Evolutionary conservation across 164 flowering plant genomes (phyloP), one percentile per base, ranked within the genome.

Genomic region (Nymphaea colorata): DNA sequence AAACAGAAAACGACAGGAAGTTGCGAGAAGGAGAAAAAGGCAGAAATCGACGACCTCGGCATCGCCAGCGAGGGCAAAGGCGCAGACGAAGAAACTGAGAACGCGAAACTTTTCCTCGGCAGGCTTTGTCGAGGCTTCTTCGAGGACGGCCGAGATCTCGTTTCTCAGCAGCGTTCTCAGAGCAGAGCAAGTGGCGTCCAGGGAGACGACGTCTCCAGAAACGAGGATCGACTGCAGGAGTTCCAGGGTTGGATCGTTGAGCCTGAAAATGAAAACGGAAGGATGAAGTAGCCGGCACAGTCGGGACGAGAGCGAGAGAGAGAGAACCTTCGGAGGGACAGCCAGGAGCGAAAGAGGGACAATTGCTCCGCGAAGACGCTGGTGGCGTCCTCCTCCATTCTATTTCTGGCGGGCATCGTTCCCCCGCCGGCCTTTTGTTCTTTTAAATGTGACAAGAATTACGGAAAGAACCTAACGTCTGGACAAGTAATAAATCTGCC

Each of bases 11-110:
- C 11, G 53, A 5, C 7, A 45, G 53, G 11, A 5, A 45, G 2
- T 10, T 5, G 7, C 53, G 11, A 10, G 53, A 65, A 42, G 12
- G 10, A 15, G 3, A 16, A 43, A 42, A 65, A 6, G 5, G 16
- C 16, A 4, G 25, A 44, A 65, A 6, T 16, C 17, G 25, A 61
- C 6, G 14, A 61, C 98, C 93, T 93, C 85, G 4, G 79, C 76
- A 69, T 94, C 97, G 43, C 84, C 89, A 0, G 79, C 73, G 16
- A 91, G 80, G 66, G 92, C 91, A 62, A 90, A 91, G 67, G 94
- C 85, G 5, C 78, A 84, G 72, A 90, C 86, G 61, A 94, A 76
- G 78, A 94, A 94, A 17, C 86, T 90, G 44, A 86, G 79, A 41
- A 82, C 70, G 11, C 66, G 64, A 42, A 94, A 90, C 86, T 88